Base-by-base conservation (phyloP, 1,284 basidiomycete genomes). In the Puccinia brachypodii region DNA sequence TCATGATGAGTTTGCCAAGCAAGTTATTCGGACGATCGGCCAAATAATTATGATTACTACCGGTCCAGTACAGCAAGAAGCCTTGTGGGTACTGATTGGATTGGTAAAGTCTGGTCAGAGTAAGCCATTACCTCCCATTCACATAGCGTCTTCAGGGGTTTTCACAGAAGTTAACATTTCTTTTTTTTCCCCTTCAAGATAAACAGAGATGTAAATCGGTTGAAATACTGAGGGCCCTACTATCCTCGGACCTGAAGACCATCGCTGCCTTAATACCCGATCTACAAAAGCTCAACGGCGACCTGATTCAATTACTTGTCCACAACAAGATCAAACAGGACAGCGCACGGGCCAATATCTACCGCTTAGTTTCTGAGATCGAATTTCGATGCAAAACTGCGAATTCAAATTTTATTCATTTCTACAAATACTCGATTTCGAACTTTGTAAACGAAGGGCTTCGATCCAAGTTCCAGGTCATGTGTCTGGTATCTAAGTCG, bases 71-170 rank as follows among this genome's bases (percentile, higher is more conserved):
- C 86, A 88, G 88, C 82, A 89, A 90, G 82, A 96, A 96, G 86
- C 89, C 96, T 73, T 89, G 88, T 40, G 88, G 0, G 87, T 98
- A 71, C 87, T 92, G 9, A 89, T 89, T 3, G 86, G 96, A 6
- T 88, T 92, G 69, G 89, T 89, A 28, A 84, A 87, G 28, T 91
- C 92, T 44, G 95, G 92, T 83, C 90, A 92, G 74, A 89, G 90
- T 62, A 87, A 89, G 0, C 89, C 94, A 11, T 87, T 96, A 16
- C 33, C 44, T 78, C 38, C 66, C 58, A 75, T 82, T 92, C 84
- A 69, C 3, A 7, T 50, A 56, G 83, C 38, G 38, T 76, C 33
- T 42, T 22, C 42, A 60, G 38, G 8, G 44, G 42, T 74, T 53
- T 40, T 6, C 40, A 64, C 62, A 38, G 16, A 64, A 85, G 87